These are phyloP conservation scores for Grosmannia serpens DNA, from an alignment of 2,329 filamentous ascomycete species.

Conservation along the genomic window DNA sequence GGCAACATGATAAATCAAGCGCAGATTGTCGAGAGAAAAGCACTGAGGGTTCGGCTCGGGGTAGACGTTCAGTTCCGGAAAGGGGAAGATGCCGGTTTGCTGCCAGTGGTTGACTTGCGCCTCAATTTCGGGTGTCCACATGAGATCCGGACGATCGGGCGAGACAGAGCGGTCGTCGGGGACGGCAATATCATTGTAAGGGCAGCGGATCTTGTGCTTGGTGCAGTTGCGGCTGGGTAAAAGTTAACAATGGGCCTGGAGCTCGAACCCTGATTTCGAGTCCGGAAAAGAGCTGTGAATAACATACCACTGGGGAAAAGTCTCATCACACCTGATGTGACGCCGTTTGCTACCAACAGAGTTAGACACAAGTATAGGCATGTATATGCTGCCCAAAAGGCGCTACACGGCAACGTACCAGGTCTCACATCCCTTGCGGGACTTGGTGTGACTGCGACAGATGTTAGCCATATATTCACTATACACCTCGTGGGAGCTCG, in stretches of 20 bases:
- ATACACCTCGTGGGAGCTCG: background rate
- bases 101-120: conserved; percentile 73
- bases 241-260: conserved; percentile 7
- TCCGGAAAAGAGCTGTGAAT: too few species aligned
- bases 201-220: conserved; percentile 96
- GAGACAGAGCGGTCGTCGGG: conserved; percentile 51
- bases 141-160: conserved; percentile 55
- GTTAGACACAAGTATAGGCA: conserved; percentile 12
- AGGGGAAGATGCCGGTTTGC: conserved; percentile 72
- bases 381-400: background rate
- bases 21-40: conserved; percentile 67
- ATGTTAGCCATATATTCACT: background rate
- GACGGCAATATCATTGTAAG: conserved; percentile 81
- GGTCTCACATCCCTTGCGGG: conserved; percentile 93
- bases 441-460: conserved; percentile 79
- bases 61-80: conserved; percentile 67
- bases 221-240: conserved; percentile 78
- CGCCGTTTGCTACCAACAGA: conserved; percentile 60
- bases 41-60: conserved; percentile 61
- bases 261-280: background rate
- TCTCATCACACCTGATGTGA: conserved; percentile 97
- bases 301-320: conserved; percentile 86
- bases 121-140: conserved; percentile 82
- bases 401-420: conserved; percentile 39
- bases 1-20: conserved; percentile 83